Conservation (phyloP, 2,329 filamentous ascomycete species). For the Myrmaecium sp. region DNA sequence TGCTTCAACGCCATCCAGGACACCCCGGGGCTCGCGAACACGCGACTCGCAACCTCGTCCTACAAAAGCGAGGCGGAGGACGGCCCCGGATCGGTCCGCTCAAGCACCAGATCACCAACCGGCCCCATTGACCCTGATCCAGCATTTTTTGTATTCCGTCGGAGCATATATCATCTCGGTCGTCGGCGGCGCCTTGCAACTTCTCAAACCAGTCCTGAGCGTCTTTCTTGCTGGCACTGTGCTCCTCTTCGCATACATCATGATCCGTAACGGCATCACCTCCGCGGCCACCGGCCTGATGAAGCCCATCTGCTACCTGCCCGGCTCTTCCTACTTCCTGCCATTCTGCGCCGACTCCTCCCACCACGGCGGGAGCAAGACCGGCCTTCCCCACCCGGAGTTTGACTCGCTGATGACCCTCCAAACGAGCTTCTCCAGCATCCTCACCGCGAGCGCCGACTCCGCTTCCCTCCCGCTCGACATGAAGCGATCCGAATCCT, state of each 20-base stretch:
- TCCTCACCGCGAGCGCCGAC: conserved; percentile 49
- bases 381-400: too few species aligned
- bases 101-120: too few species aligned
- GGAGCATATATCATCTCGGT: conserved; percentile 38
- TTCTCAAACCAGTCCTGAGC: conserved; percentile 48
- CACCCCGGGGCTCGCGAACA: too few species aligned
- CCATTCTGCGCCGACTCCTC: conserved; percentile 38
- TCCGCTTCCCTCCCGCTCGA: conserved; percentile 54
- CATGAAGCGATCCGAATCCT: conserved; percentile 62
- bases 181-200: conserved; percentile 40
- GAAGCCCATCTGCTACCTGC: conserved; percentile 53
- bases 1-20: too few species aligned
- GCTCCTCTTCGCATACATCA: conserved; percentile 38
- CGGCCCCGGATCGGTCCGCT: too few species aligned
- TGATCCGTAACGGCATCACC: conserved; percentile 45
- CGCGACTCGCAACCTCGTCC: too few species aligned
- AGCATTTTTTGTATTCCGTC: too few species aligned
- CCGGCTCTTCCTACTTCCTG: conserved; percentile 44
- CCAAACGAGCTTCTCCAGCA: conserved; percentile 60
- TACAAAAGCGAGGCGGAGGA: too few species aligned
- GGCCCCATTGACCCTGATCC: too few species aligned
- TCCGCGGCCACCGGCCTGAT: conserved; percentile 44
- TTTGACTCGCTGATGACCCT: conserved; percentile 61
- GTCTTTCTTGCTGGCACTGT: conserved; percentile 45
- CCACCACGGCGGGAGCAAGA: conserved; percentile 12